Base-by-base conservation (phyloP, 78 protist species). In the Dictyostelium firmibasis region DNA sequence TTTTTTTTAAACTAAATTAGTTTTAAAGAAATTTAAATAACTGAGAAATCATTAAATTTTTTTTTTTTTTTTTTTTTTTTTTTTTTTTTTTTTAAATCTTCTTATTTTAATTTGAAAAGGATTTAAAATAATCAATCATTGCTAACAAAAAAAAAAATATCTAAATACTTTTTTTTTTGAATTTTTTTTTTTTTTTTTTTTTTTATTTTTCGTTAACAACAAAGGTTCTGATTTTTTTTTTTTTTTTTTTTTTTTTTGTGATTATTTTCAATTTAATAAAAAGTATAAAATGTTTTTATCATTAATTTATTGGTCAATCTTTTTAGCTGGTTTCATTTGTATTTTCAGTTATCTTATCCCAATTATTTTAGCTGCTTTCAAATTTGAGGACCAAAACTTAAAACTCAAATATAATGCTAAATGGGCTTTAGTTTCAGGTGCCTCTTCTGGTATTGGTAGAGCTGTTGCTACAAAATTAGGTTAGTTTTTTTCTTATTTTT, bases 391-490 rank as follows among this genome's bases (percentile, higher is more conserved):
- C 44, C 96, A 92, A 83, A 75, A 64, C 31, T 67, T 92, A 29
- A 92, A 92, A 38, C 13, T 11, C 1, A 92, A 92, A 41, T 92
- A 92, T 23, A 92, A 92, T 83, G 96, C 96, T 38, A 82, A 92
- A 70, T 92, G 96, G 96, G 96, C 96, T 27, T 69, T 92, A 3
- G 96, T 92, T 3, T 72, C 83, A 72, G 96, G 96, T 83, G 81
- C 92, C 13, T 23, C 50, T 8, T 33, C 67, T 72, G 96, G 96
- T 69, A 85, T 92, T 78, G 96, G 96, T 83, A 60, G 89, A 67
- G 44, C 92, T 3, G 92, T 92, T 67, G 88, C 86, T 6, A 67
- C 23, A 20, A 92, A 92, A 53, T 85, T 92, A 72, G 91, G 75
- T 67, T 23, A 0, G 75, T 67, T n/a, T n/a, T 67, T 10, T 3